These are phyloP conservation scores for Meyerozyma carpophila DNA, from an alignment of 1,139 yeast species.

Conservation along the genomic window DNA sequence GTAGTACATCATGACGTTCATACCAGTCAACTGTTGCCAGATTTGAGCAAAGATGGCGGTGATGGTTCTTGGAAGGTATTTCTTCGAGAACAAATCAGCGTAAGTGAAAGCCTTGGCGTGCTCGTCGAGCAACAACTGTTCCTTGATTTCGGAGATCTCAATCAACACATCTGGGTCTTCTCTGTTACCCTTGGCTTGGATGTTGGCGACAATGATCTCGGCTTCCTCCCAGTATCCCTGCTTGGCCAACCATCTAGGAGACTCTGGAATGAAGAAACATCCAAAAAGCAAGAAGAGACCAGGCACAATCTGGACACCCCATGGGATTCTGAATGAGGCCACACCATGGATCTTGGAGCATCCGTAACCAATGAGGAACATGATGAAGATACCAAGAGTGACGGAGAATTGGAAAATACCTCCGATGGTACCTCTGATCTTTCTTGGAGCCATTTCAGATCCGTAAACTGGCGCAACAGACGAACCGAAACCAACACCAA, in stretches of 20 bases:
- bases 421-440: constrained; percentile 47
- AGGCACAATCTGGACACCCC: constrained; percentile 52
- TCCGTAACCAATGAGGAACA: constrained; percentile 36
- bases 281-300: constrained; percentile 50
- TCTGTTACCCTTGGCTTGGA: constrained; percentile 52
- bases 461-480: constrained; percentile 55
- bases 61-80: constrained; percentile 42
- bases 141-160: constrained; percentile 58
- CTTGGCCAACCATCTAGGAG: constrained; percentile 70
- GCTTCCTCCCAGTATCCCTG: constrained; percentile 66
- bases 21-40: constrained; percentile 63
- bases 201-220: constrained; percentile 42
- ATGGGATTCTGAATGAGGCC: constrained; percentile 44
- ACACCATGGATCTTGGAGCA: constrained; percentile 29
- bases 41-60: constrained; percentile 53
- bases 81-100: constrained; percentile 42
- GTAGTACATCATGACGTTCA: constrained; percentile 64
- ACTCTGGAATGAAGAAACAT: constrained; percentile 55
- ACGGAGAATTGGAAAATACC: constrained; percentile 40
- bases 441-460: constrained; percentile 50
- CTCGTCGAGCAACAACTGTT: constrained; percentile 36
- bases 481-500: constrained; percentile 57
- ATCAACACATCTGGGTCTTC: constrained; percentile 49
- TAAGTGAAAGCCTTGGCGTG: constrained; percentile 30
- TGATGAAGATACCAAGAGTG: constrained; percentile 35